These are phyloP conservation scores for Prunus mongolica DNA, from an alignment of 306 rosid species.

Conservation along the genomic window DNA sequence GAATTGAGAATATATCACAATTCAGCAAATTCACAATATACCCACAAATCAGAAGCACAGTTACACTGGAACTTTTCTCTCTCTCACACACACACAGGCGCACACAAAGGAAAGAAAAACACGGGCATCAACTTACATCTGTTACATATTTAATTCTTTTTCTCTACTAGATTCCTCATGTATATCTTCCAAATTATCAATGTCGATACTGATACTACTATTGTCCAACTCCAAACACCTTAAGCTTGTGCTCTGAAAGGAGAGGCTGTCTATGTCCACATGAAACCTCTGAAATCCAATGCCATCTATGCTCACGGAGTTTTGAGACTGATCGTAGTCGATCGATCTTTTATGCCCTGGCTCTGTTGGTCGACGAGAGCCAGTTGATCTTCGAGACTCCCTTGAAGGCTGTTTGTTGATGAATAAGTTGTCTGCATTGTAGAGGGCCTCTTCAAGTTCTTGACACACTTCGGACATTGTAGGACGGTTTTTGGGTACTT, in stretches of 20 bases:
- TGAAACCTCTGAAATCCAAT: constrained; percentile 59
- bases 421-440: constrained; percentile 32
- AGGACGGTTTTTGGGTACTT: constrained; percentile 63
- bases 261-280: constrained; percentile 56
- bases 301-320: constrained; percentile 61
- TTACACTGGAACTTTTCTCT: not conserved
- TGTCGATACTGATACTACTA: constrained; percentile 44
- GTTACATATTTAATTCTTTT: constrained; percentile 12
- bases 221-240: constrained; percentile 63
- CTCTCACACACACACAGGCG: not conserved
- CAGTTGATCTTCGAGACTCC: constrained; percentile 15
- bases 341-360: constrained; percentile 9
- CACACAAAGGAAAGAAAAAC: not conserved
- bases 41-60: too few relatives aligned
- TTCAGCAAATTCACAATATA: not conserved
- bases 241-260: constrained; percentile 52
- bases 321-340: constrained; percentile 46
- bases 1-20: not conserved
- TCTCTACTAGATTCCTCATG: constrained; percentile 16
- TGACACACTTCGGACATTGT: constrained; percentile 67
- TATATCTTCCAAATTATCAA: constrained; percentile 29
- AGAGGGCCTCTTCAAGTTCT: constrained; percentile 59
- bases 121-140: not conserved
- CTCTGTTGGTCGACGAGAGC: constrained; percentile 14
- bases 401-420: constrained; percentile 23